Evolutionary conservation across 2,329 filamentous ascomycete genomes (phyloP).

Genomic region (Alternaria incomplexa): DNA sequence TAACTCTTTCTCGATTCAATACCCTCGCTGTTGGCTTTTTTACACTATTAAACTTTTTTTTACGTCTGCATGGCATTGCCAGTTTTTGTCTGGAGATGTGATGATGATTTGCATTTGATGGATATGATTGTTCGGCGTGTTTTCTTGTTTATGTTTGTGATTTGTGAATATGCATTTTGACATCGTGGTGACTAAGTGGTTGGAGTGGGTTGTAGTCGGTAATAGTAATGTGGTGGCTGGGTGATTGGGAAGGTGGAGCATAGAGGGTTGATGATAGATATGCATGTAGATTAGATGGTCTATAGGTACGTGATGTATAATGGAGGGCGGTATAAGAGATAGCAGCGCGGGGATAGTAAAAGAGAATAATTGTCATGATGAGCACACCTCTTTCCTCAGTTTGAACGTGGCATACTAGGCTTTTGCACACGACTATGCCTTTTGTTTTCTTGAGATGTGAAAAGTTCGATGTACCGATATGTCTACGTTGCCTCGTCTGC

Average conservation of each 20-base stretch:
- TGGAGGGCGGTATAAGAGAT: not conserved
- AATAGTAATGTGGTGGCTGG: not conserved
- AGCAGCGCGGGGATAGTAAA: not conserved
- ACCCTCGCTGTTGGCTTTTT: slow-evolving; percentile 2
- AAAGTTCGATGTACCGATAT: rapidly evolving
- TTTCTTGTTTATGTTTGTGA: not conserved
- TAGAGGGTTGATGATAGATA: not conserved
- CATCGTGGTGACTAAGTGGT: rapidly evolving
- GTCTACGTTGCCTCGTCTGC: not conserved
- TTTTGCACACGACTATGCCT: not conserved
- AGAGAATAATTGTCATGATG: not conserved
- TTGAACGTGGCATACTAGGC: not conserved
- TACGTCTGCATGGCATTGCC: not conserved
- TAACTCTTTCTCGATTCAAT: not conserved
- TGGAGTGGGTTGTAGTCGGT: not conserved
- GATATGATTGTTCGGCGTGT: not conserved
- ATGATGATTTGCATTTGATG: not conserved
- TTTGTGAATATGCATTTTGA: not conserved
- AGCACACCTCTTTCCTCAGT: not conserved
- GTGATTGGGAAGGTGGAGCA: not conserved
- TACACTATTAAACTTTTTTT: not conserved
- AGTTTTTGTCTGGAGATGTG: not conserved
- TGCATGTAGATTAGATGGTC: not conserved
- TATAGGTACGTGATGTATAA: too few relatives aligned
- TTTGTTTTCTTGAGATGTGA: not conserved